A percentile compares a stretch with the other conserved stretches of the same genome.
phyloP scores from a whole-genome alignment of 2,329 filamentous ascomycete species.

The Alternaria gaisen region DNA sequence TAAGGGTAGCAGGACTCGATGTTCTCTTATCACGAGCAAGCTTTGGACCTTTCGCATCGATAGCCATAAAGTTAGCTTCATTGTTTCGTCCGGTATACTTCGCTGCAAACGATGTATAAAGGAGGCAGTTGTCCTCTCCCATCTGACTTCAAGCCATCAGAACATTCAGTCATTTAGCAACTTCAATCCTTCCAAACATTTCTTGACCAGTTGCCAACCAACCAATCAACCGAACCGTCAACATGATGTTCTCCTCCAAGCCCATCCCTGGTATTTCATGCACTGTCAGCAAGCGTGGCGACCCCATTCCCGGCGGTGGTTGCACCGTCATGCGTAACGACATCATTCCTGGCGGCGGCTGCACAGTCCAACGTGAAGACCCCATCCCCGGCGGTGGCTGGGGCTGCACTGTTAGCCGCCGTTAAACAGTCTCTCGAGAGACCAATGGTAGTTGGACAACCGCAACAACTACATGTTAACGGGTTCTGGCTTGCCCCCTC shows the following conservation, averaged over 20 bases:
- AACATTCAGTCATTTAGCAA: constrained; percentile 29
- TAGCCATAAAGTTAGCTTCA: neutral
- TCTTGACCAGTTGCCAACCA: constrained; percentile 12
- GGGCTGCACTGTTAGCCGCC: constrained; percentile 1
- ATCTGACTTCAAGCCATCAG: constrained; percentile 17
- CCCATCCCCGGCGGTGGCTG: neutral
- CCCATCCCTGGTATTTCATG: neutral
- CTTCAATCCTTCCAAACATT: constrained; percentile 17
- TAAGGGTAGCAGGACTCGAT: neutral
- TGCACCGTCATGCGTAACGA: neutral
- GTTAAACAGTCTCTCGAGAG: neutral
- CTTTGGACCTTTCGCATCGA: neutral
- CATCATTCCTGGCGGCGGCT: neutral
- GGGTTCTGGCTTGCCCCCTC: neutral
- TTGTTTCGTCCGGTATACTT: neutral
- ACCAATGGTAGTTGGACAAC: neutral
- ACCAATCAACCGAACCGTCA: constrained; percentile 17
- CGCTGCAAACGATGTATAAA: constrained; percentile 23
- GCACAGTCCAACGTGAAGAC: no score
- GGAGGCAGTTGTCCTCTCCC: neutral
- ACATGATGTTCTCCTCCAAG: constrained; percentile 19
- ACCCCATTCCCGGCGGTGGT: neutral
- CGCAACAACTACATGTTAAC: constrained; percentile 3
- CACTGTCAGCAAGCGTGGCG: neutral
- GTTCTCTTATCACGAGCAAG: neutral